phyloP scores from a whole-genome alignment of 2,329 filamentous ascomycete genomes.

The Xylariaceae sp. region DNA sequence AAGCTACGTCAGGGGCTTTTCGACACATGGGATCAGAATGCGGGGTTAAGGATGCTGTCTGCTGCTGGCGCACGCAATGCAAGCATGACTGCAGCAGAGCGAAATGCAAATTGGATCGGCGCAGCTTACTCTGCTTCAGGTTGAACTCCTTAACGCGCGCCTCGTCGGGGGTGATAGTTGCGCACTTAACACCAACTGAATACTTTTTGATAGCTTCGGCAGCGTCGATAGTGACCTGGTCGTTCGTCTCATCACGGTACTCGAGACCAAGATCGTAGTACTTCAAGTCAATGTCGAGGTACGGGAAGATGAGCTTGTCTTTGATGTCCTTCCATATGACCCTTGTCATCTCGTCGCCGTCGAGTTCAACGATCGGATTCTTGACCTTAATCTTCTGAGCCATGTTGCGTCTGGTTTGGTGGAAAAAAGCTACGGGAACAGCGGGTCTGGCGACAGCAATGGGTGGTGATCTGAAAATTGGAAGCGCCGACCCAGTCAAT shows the following conservation, averaged over 20 bases:
- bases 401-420: conserved; percentile 56
- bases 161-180: conserved; percentile 98
- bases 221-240: conserved; percentile 93
- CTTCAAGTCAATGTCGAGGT: conserved; percentile 97
- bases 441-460: conserved; percentile 33
- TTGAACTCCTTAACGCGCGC: conserved; percentile 96
- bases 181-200: conserved; percentile 98
- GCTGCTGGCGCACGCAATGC: conserved; percentile 26
- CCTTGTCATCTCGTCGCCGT: conserved; percentile 95
- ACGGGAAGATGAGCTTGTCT: conserved; percentile 96
- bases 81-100: conserved; percentile 28
- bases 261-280: conserved; percentile 90
- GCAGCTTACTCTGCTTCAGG: conserved; percentile 86
- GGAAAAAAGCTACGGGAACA: conserved; percentile 42
- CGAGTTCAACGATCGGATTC: conserved; percentile 97
- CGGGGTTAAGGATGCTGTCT: conserved; percentile 17
- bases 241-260: conserved; percentile 95
- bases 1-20: conserved; percentile 1
- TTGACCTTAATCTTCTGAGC: conserved; percentile 97
- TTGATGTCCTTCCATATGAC: conserved; percentile 99
- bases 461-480: conserved; percentile 36
- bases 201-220: conserved; percentile 99
- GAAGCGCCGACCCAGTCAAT: conserved; percentile 37
- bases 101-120: not conserved
- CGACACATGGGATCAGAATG: conserved; percentile 16